Base-by-base conservation (phyloP, 2,329 filamentous ascomycete species). In the Aspergillus oerlinghausenensis region DNA sequence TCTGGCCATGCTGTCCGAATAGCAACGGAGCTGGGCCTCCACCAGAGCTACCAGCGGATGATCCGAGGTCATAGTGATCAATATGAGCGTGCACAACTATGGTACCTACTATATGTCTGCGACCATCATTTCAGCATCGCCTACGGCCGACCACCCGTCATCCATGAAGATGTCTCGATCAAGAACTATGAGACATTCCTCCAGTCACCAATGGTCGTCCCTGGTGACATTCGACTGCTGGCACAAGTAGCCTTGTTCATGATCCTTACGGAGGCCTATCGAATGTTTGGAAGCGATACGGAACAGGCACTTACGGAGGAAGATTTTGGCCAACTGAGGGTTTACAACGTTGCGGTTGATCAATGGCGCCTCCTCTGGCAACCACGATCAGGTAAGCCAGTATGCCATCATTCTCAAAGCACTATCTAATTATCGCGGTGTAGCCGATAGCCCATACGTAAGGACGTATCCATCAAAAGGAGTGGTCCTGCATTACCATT, bases 61-160 rank as follows among this genome's bases (percentile, higher is more conserved):
- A 72, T 80, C 1, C 75, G 76, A 28, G 79, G 80, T 0, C 74
- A 77, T 35, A 70, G 61, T 7, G 76, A 82, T 59, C 76, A 82
- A 54, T 78, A 81, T 55, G 82, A 85, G 56, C 79, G 80, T 38
- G 78, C 84, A 3, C 76, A 84, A 21, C 69, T 87, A 11, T 87
- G 84, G 84, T 87, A 85, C 66, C 67, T 85, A 35, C 70, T 86
- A 0, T 88, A 87, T 63, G 83, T 86, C 1, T 87, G 84, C 63
- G 85, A 88, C 63, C 84, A 86, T 59, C 85, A 88, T 66, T 82
- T 87, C 28, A 84, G 82, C 19, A 86, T 85, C 23, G 72, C 85
- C 0, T 86, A 87, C 54, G 82, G 83, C 2, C 75, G 84, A 2
- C 81, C 82, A 1, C 80, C 82, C 0, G 80, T 85, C 8, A 81